These are phyloP conservation scores for Akebia trifoliata DNA, from an alignment of 164 flowering plant genomes.

Conservation along the genomic window DNA sequence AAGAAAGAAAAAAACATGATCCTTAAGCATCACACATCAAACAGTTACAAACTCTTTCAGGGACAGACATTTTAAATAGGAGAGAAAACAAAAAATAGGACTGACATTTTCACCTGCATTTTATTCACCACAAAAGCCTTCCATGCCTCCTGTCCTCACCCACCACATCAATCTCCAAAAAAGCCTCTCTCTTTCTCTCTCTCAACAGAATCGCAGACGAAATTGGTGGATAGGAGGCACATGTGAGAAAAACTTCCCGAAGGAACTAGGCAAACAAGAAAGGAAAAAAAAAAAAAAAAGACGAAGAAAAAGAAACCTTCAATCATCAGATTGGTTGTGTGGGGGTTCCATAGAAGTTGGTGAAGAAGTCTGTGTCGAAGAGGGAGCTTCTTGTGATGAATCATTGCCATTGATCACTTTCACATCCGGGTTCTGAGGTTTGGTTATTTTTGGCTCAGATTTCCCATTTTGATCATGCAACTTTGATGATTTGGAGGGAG, in stretches of 20 bases:
- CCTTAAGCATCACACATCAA: slow-evolving; percentile 6
- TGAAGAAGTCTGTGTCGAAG: slow-evolving; percentile 17
- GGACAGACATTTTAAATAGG: not conserved
- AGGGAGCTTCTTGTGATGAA: slow-evolving; percentile 10
- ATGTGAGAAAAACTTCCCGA: slow-evolving; percentile 19
- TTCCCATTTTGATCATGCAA: slow-evolving; percentile 13
- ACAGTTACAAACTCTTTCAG: slow-evolving; percentile 10
- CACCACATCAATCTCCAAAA: slow-evolving; percentile 14
- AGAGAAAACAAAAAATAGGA: not conserved
- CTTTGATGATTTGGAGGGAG: slow-evolving; percentile 23
- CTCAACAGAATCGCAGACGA: slow-evolving; percentile 37
- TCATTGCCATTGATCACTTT: slow-evolving; percentile 14
- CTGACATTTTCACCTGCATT: slow-evolving; percentile 42
- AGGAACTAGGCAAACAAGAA: slow-evolving; percentile 8
- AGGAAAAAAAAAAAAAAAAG: slow-evolving; percentile 1
- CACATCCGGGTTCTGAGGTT: slow-evolving; percentile 12
- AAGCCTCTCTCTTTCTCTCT: slow-evolving; percentile 21
- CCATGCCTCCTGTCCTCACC: slow-evolving; percentile 25
- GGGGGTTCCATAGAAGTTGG: slow-evolving; percentile 9
- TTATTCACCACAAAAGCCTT: slow-evolving; percentile 43
- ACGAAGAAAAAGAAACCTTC: not conserved
- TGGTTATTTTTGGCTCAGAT: slow-evolving; percentile 15
- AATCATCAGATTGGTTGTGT: slow-evolving; percentile 18
- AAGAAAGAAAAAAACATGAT: not conserved
- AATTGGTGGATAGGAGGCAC: slow-evolving; percentile 30